Conservation (phyloP, 352 stramenopile genomes). For the Phytophthora tubulina region DNA sequence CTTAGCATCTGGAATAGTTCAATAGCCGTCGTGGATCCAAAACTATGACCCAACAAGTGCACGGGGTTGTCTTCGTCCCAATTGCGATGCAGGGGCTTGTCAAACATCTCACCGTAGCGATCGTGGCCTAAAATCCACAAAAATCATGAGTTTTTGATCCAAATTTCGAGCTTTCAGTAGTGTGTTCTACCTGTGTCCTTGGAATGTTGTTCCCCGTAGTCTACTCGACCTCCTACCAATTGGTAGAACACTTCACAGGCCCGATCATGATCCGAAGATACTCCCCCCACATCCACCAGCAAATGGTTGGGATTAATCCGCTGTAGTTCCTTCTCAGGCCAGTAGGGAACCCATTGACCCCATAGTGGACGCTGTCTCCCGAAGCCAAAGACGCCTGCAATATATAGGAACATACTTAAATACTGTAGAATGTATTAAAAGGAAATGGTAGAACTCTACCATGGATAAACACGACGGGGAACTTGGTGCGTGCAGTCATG, state of each 20-base stretch:
- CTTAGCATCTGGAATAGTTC: constrained; percentile 76
- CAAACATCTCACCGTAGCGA: constrained; percentile 58
- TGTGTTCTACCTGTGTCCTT: constrained; percentile 21
- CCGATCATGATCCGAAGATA: constrained; percentile 78
- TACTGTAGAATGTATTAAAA: not conserved
- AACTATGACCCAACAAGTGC: constrained; percentile 71
- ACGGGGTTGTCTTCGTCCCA: constrained; percentile 67
- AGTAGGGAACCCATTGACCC: constrained; percentile 60
- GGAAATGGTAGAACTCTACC: constrained; percentile 29
- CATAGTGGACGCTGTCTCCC: constrained; percentile 56
- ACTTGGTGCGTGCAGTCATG: constrained; percentile 53
- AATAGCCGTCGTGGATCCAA: constrained; percentile 71
- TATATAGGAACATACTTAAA: not conserved
- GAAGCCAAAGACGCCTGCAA: constrained; percentile 67
- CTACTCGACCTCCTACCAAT: constrained; percentile 60
- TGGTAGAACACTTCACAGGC: constrained; percentile 78
- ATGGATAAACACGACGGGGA: constrained; percentile 74
- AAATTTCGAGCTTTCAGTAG: not conserved
- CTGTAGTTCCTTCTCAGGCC: constrained; percentile 60
- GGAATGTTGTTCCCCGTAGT: constrained; percentile 69
- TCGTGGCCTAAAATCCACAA: constrained; percentile 40
- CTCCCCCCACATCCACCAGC: constrained; percentile 63
- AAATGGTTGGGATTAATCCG: constrained; percentile 64
- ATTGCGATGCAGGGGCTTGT: constrained; percentile 36
- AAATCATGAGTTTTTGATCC: constrained; percentile 6